Conservation (phyloP, 371 early-diverging fungal species). For the Syncephalastrum racemosum region DNA sequence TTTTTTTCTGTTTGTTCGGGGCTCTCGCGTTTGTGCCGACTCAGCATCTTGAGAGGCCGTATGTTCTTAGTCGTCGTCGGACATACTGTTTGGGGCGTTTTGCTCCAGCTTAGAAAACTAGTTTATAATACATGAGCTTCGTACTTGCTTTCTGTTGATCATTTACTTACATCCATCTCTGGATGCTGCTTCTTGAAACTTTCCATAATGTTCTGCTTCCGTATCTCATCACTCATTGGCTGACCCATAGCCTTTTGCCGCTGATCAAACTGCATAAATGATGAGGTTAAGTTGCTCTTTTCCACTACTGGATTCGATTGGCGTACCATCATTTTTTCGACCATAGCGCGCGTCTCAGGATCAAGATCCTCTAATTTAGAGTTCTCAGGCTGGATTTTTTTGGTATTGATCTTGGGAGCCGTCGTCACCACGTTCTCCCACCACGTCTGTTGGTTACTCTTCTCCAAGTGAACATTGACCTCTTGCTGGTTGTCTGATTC, state of each 20-base stretch:
- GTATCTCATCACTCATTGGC: slow-evolving; percentile 82
- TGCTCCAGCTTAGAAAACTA: too few relatives aligned
- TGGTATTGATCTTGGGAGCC: slow-evolving; percentile 86
- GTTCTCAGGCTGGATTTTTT: slow-evolving; percentile 90
- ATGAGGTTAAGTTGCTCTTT: background rate
- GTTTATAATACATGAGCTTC: background rate
- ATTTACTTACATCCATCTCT: slow-evolving; percentile 51
- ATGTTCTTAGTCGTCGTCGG: too few relatives aligned
- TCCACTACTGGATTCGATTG: background rate
- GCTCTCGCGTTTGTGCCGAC: too few relatives aligned
- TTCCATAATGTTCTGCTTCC: slow-evolving; percentile 76
- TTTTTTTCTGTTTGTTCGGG: too few relatives aligned
- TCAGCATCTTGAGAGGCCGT: too few relatives aligned
- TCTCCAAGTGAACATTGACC: slow-evolving; percentile 81
- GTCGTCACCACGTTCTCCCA: slow-evolving; percentile 86
- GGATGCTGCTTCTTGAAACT: slow-evolving; percentile 72
- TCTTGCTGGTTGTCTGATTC: slow-evolving; percentile 64
- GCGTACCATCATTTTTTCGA: slow-evolving; percentile 78
- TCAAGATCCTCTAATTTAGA: slow-evolving; percentile 86
- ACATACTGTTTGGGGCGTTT: too few relatives aligned
- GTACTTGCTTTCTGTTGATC: background rate
- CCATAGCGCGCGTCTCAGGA: slow-evolving; percentile 89
- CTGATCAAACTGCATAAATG: slow-evolving; percentile 78
- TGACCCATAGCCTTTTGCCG: slow-evolving; percentile 81
- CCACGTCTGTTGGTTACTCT: slow-evolving; percentile 84